phyloP scores from a whole-genome alignment of 192 early-diverging fungal species.

The Coemansia biformis region DNA sequence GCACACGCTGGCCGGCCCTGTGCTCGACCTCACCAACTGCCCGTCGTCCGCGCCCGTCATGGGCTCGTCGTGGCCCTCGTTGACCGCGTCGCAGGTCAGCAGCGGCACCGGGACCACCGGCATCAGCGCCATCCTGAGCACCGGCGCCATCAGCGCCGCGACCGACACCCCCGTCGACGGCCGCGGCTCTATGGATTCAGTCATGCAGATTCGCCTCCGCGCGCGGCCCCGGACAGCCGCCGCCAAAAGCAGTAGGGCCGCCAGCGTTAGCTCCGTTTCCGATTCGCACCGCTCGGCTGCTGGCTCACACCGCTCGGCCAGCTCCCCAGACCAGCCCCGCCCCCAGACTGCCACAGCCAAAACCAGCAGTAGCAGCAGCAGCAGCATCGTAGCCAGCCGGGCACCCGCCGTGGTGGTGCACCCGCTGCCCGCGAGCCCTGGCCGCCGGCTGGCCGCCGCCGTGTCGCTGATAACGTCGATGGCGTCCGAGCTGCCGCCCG shows the following conservation, averaged over 20 bases:
- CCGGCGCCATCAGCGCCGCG: background rate
- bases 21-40: conserved; percentile 22
- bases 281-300: too few relatives aligned
- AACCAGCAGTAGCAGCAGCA: too few relatives aligned
- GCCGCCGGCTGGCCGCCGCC: conserved; percentile 2
- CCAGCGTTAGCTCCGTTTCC: background rate
- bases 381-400: too few relatives aligned
- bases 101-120: conserved; percentile 1
- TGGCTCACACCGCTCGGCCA: too few relatives aligned
- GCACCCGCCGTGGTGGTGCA: too few relatives aligned
- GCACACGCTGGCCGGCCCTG: conserved; percentile 38
- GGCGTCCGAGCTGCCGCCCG: conserved; percentile 4
- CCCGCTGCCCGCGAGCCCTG: background rate
- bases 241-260: background rate
- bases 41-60: conserved; percentile 1
- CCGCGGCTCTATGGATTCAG: background rate
- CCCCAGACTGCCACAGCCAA: background rate
- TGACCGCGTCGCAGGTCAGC: background rate
- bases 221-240: conserved; percentile 8
- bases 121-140: background rate
- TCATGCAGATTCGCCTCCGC: conserved; percentile 31
- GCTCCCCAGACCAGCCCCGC: too few relatives aligned
- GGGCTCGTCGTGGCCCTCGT: background rate
- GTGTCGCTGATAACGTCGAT: conserved; percentile 15
- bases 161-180: conserved; percentile 1